Base-by-base conservation (phyloP, 345 rosid genomes). In the Streptanthus diversifolius region DNA sequence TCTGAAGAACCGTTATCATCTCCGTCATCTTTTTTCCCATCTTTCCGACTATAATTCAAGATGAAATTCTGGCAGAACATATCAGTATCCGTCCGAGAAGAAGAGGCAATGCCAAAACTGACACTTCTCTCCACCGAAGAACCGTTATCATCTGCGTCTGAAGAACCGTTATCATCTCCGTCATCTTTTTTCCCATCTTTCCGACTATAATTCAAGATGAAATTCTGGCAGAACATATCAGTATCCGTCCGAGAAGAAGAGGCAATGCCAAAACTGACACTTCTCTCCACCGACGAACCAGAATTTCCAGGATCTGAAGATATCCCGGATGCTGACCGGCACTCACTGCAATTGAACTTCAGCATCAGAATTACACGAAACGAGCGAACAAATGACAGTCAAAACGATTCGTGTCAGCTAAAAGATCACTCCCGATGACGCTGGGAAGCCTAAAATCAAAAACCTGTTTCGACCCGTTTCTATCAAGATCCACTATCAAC, bases 151-250 rank as follows among this genome's bases (percentile, higher is more conserved):
- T 83, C 82, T 43, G 79, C 82, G 41, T 80, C 84, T 37, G 84
- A 64, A 72, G 80, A 72, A 37, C 69, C 83, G 68, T 54, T 77
- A 61, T 77, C 88, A 68, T 83, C 82, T 43, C 80, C 82, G 41
- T 80, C 84, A 49, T 82, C 89, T 52, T 79, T 84, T 35, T 68
- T 85, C 33, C 83, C 82, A 32, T 76, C 91, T 57, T 82, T 77
- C 72, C 76, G 77, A 80, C 72, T 71, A 55, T 79, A 76, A 79
- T 87, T 85, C 82, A 84, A 84, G 82, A 82, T 72, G 73, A 82
- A 87, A 70, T 89, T 86, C 78, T 80, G 88, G 77, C 80, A 86
- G 76, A 81, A 59, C 49, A 79, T 70, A 57, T 82, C 92, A 56
- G 77, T 77, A 68, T 69, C 81, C 8, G 80, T 33, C 25, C 73